These are phyloP conservation scores for Trifolium repens DNA, from an alignment of 306 rosid species.

Conservation along the genomic window DNA sequence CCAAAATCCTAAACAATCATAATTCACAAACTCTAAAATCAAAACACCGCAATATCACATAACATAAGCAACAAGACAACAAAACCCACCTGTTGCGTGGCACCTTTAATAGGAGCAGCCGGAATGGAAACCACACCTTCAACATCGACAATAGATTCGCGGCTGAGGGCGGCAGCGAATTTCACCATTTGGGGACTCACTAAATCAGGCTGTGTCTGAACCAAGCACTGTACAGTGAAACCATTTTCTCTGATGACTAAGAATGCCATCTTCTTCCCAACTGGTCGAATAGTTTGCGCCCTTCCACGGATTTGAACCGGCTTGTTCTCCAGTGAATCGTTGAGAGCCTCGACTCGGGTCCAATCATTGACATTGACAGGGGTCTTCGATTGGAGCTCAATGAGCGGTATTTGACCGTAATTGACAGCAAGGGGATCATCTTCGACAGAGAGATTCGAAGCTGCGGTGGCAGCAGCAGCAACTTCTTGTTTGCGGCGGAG, in stretches of 20 bases:
- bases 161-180: constrained; percentile 67
- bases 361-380: constrained; percentile 48
- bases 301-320: constrained; percentile 69
- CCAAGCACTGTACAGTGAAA: constrained; percentile 82
- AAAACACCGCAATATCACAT: neutral
- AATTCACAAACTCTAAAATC: constrained; percentile 18
- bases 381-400: constrained; percentile 69
- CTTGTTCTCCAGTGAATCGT: constrained; percentile 44
- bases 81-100: constrained; percentile 73
- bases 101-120: constrained; percentile 61
- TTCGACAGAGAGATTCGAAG: constrained; percentile 48
- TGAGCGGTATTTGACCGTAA: constrained; percentile 74
- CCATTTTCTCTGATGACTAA: constrained; percentile 74
- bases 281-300: constrained; percentile 82
- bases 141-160: constrained; percentile 80
- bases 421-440: constrained; percentile 70
- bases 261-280: constrained; percentile 90
- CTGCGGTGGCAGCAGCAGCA: constrained; percentile 45
- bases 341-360: constrained; percentile 61
- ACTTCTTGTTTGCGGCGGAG: constrained; percentile 73
- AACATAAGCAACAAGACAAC: neutral
- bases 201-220: constrained; percentile 62
- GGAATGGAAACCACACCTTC: constrained; percentile 83
- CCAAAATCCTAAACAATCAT: neutral
- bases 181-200: constrained; percentile 93